These are phyloP conservation scores for Notholithocarpus densiflorus DNA, from an alignment of 306 rosid species.

Conservation along the genomic window DNA sequence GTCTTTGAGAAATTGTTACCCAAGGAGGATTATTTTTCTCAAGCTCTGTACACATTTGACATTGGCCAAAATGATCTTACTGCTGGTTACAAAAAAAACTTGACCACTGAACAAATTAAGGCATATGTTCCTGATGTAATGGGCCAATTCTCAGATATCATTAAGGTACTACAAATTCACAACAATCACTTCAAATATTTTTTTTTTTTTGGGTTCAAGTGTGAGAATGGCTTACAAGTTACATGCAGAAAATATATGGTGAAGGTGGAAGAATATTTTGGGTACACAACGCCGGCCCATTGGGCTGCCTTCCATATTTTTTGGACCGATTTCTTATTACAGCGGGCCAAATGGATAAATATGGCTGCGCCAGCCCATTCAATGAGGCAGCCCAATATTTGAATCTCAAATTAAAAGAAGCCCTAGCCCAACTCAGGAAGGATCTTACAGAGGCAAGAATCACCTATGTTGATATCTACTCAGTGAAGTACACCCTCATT, in stretches of 20 bases:
- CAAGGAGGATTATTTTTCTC: slow-evolving; percentile 41
- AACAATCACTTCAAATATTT: no score
- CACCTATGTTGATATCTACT: slow-evolving; percentile 75
- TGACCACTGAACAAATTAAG: slow-evolving; percentile 46
- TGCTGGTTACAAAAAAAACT: slow-evolving; percentile 59
- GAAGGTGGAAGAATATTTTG: slow-evolving; percentile 39
- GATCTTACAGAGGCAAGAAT: no score
- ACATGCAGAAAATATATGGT: slow-evolving; percentile 9
- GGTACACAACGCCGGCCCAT: slow-evolving; percentile 45
- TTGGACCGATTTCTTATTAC: slow-evolving; percentile 21
- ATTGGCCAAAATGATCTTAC: slow-evolving; percentile 79
- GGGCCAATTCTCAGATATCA: slow-evolving; percentile 12
- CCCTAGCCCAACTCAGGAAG: slow-evolving; percentile 39
- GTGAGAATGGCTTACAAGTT: not conserved
- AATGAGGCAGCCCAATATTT: slow-evolving; percentile 64
- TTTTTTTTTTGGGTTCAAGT: no score
- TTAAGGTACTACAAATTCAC: slow-evolving; percentile 1
- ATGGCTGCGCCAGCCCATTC: slow-evolving; percentile 53
- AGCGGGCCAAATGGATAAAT: slow-evolving; percentile 19
- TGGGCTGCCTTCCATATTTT: slow-evolving; percentile 35
- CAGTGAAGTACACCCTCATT: slow-evolving; percentile 61
- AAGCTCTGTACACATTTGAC: slow-evolving; percentile 64
- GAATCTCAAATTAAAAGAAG: slow-evolving; percentile 39
- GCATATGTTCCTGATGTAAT: slow-evolving; percentile 25
- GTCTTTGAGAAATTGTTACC: slow-evolving; percentile 49